Conservation (phyloP, 2,329 filamentous ascomycete species). For the Hirsutella rhossiliensis region DNA sequence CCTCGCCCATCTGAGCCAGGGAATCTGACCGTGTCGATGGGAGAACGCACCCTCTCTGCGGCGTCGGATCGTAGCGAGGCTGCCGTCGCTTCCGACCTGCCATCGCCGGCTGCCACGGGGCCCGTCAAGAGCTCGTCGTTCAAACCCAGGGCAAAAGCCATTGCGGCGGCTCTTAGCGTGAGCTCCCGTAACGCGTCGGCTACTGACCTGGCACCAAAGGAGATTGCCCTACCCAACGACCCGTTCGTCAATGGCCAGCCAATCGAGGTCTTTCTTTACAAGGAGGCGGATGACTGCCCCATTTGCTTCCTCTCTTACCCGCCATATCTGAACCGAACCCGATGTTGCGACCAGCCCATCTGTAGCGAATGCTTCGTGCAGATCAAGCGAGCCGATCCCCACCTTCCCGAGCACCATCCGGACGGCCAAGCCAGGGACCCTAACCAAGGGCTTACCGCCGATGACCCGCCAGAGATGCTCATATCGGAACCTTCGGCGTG, state of each 20-base stretch:
- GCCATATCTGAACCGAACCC: slow-evolving; percentile 82
- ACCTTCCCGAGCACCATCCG: slow-evolving; percentile 70
- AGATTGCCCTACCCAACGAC: slow-evolving; percentile 69
- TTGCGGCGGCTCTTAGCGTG: slow-evolving; percentile 67
- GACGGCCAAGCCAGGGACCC: slow-evolving; percentile 26
- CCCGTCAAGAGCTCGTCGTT: slow-evolving; percentile 46
- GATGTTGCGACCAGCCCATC: slow-evolving; percentile 91
- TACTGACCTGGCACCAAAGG: slow-evolving; percentile 61
- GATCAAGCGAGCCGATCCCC: slow-evolving; percentile 88
- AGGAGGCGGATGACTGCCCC: slow-evolving; percentile 79
- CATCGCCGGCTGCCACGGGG: slow-evolving; percentile 33
- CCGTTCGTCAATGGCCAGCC: slow-evolving; percentile 90
- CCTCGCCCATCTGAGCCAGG: slow-evolving; percentile 33
- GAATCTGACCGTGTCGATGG: slow-evolving; percentile 68
- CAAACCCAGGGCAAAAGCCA: slow-evolving; percentile 75
- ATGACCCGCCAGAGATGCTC: slow-evolving; percentile 50
- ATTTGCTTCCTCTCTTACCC: slow-evolving; percentile 97
- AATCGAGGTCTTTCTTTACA: slow-evolving; percentile 87
- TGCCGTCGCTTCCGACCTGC: slow-evolving; percentile 42
- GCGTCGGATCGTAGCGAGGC: slow-evolving; percentile 60
- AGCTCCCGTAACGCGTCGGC: slow-evolving; percentile 63
- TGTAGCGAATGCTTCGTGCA: slow-evolving; percentile 99
- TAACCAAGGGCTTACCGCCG: slow-evolving; percentile 25
- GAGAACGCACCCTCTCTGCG: slow-evolving; percentile 62
- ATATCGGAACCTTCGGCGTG: slow-evolving; percentile 87